Conservation (phyloP, 306 rosid species). For the Cucurbita moschata region DNA sequence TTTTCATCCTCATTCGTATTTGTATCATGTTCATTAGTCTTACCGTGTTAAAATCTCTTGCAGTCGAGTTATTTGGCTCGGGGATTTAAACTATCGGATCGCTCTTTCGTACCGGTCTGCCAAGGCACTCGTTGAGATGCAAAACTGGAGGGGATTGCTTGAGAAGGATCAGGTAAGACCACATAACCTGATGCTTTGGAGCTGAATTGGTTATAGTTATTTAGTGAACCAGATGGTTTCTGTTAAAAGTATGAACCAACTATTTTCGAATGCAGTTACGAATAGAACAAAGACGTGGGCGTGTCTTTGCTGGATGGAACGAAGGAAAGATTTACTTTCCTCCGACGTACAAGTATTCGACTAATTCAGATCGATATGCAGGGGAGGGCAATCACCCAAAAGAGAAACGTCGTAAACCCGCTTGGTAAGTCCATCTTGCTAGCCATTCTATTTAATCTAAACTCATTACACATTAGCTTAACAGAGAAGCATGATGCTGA, state of each 20-base stretch:
- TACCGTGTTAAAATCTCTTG: background rate
- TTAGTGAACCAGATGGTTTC: background rate
- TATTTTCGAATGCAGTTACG: conserved; percentile 48
- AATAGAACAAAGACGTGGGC: conserved; percentile 86
- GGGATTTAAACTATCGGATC: conserved; percentile 94
- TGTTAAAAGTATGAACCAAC: conserved; percentile 3
- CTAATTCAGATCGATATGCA: conserved; percentile 90
- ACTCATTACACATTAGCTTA: background rate
- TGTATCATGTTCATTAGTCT: background rate
- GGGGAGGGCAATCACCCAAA: conserved; percentile 93
- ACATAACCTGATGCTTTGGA: background rate
- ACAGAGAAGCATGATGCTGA: conserved; percentile 6
- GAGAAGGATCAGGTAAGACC: conserved; percentile 85
- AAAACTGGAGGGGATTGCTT: conserved; percentile 94
- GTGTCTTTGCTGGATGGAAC: conserved; percentile 75
- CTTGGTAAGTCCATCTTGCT: conserved; percentile 53
- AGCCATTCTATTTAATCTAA: background rate
- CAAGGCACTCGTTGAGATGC: conserved; percentile 97
- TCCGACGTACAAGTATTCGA: conserved; percentile 94
- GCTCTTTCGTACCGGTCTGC: conserved; percentile 89
- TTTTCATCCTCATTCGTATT: background rate
- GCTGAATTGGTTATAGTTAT: background rate
- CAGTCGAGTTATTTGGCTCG: conserved; percentile 97
- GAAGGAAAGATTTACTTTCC: conserved; percentile 98
- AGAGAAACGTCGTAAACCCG: conserved; percentile 94